Base-by-base conservation (phyloP, 2,329 filamentous ascomycete species). In the Fusarium sp. region DNA sequence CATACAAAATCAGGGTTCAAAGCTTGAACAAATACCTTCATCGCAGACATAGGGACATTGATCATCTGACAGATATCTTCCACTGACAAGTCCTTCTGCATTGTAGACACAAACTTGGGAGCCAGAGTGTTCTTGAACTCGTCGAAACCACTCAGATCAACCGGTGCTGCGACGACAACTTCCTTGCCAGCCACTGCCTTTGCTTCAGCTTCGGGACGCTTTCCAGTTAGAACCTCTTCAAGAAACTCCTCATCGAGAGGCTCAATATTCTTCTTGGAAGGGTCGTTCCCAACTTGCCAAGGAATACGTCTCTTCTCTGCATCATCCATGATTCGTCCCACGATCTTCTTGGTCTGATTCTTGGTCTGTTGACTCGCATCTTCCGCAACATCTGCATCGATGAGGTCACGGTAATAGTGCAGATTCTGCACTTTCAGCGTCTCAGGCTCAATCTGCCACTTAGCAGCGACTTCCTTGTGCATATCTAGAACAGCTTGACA, bases 351-450 rank as follows among this genome's bases (percentile, higher is more conserved):
- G 9, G 47, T 62, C 14, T 29, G n/a, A 7, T 31, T 27, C 33
- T 49, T 63, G 2, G 23, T 40, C 5, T 14, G 27, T 14, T 39
- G 21, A 0, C 23, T 27, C 4, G 21, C 25, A 0, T 31, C 9
- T 1, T 45, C 37, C 2, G 37, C 20, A 0, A 49, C 6, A 6
- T 63, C 18, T 17, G 58, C 58, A 3, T 41, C 7, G 20, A 63
- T 13, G 5, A 63, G 15, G 3, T 46, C 10, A 7, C 20, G 23
- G 7, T 63, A 63, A 3, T 20, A 23, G 1, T 37, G 23, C 4
- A 63, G n/a, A 4, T 63, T 63, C 15, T 63, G 60, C 1, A 63
- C 43, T 40, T 63, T 63, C 1, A 63, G 23, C 2, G 58, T 42
- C 4, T 58, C 29, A 3, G 43, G 15, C 0, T 42, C 13, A 8